Base-by-base conservation (phyloP, 768 basidiomycete species). In the Calocybe gangraenosa region DNA sequence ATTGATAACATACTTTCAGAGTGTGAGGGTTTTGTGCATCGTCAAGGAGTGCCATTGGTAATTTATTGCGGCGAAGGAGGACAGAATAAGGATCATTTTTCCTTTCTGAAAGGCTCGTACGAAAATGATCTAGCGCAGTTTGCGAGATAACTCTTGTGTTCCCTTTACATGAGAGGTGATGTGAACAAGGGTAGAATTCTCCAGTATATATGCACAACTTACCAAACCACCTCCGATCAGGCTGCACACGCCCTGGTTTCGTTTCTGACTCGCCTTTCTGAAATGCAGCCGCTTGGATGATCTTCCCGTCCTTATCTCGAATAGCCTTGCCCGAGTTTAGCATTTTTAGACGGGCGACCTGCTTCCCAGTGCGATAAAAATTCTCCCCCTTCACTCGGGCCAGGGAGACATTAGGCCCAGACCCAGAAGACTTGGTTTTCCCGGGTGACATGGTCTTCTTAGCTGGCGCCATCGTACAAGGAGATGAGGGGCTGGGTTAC, bases 121-220 rank as follows among this genome's bases (percentile, higher is more conserved):
- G 75, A 71, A 99, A 99, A 65, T 97, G 96, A 59, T 96, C 93
- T 57, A 99, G 70, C 11, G 95, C 94, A 19, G 82, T 87, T 62
- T 99, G 95, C 17, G 92, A 93, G 60, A 99, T 97, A 28, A 97
- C 95, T 60, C 96, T 74, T n/a, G 96, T 98, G 66, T 98, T 98
- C 34, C 95, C 93, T 94, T 36, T 10, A 42, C 2, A 40, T 37
- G 10, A 34, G 38, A 32, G n/a, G 53, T 19, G 39, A 36, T 1
- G 37, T 47, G 11, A 56, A 42, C 45, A 46, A 47, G 33, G 41
- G 37, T 20, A 51, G 15, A 46, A 36, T 41, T 22, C 43, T 47
- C 21, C 28, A 34, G 23, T 39, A 50, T 21, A 18, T 46, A 14
- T 25, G 20, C 15, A 21, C 44, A 46, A 72, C 87, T 53, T 58